Evolutionary conservation across 805 yeast species (phyloP).

Genomic region (Candida krabiensis): DNA sequence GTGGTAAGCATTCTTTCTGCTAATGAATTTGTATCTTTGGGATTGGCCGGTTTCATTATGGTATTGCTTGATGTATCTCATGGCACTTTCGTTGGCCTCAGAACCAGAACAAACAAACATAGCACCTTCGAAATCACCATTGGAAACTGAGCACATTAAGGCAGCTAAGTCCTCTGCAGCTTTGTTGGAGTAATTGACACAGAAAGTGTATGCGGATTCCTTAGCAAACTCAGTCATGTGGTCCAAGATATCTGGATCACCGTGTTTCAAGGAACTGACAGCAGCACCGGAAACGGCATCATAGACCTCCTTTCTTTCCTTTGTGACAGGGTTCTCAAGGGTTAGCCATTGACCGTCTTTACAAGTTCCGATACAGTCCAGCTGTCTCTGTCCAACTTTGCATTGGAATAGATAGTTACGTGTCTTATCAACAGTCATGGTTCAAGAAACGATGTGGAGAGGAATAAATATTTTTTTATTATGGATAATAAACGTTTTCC

Average conservation of each 20-base stretch:
- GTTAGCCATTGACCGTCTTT: conserved; percentile 39
- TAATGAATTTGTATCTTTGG: conserved; percentile 38
- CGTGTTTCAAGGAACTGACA: conserved; percentile 45
- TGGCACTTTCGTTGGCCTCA: conserved; percentile 76
- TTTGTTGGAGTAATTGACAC: conserved; percentile 31
- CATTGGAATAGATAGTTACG: conserved; percentile 43
- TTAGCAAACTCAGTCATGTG: conserved; percentile 24
- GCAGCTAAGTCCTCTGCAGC: conserved; percentile 41
- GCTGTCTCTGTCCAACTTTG: conserved; percentile 35
- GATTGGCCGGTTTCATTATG: conserved; percentile 41
- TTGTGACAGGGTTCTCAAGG: conserved; percentile 40
- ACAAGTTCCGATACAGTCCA: conserved; percentile 39
- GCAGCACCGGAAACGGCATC: conserved; percentile 50
- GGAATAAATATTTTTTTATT: too few relatives aligned
- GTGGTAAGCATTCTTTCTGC: conserved; percentile 45
- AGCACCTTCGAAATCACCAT: conserved; percentile 36
- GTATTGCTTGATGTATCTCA: conserved; percentile 60
- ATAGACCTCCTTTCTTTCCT: conserved; percentile 31
- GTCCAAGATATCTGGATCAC: conserved; percentile 33
- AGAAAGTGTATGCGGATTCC: conserved; percentile 39
- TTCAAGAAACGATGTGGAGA: neutral
- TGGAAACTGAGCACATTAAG: conserved; percentile 39
- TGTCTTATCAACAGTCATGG: conserved; percentile 15
- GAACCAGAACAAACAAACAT: conserved; percentile 65
- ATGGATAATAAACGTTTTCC: too few relatives aligned